Conservation (phyloP, 148 eudicot genomes). For the Vaccinium vitisidaea region DNA sequence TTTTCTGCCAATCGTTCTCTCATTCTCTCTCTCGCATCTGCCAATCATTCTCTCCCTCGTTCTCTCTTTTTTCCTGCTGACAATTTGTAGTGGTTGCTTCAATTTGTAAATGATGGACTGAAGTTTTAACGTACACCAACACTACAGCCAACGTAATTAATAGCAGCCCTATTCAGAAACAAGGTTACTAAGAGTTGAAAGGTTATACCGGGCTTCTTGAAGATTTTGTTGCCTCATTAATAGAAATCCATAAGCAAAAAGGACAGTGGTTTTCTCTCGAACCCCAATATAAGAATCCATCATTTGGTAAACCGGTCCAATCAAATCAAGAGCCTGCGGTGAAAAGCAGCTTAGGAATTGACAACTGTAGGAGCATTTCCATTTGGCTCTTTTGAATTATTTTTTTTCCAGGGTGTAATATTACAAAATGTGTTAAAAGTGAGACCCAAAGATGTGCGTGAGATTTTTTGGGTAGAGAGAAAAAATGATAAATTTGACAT, state of each 20-base stretch:
- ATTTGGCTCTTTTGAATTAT: too few relatives aligned
- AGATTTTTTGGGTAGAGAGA: too few relatives aligned
- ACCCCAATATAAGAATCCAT: slow-evolving; percentile 90
- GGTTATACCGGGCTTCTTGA: slow-evolving; percentile 82
- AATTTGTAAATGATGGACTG: too few relatives aligned
- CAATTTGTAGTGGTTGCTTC: too few relatives aligned
- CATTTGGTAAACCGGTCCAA: slow-evolving; percentile 68
- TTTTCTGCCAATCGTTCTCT: too few relatives aligned
- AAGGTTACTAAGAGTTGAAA: slow-evolving; percentile 9
- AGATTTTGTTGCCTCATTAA: slow-evolving; percentile 92
- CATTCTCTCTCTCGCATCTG: too few relatives aligned
- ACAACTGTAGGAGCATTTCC: background rate
- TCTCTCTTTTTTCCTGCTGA: too few relatives aligned
- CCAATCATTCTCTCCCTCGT: too few relatives aligned
- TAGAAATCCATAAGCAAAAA: slow-evolving; percentile 89
- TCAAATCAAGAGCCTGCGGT: slow-evolving; percentile 85
- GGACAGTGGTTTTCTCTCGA: slow-evolving; percentile 85
- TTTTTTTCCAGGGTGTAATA: too few relatives aligned
- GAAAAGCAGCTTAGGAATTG: background rate
- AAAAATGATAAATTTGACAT: too few relatives aligned
- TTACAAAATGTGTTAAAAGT: too few relatives aligned
- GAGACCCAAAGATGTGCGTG: too few relatives aligned
- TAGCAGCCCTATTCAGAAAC: slow-evolving; percentile 8
- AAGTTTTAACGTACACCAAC: background rate
- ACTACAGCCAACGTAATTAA: slow-evolving; percentile 13